Base-by-base conservation (phyloP, 176 grass and related monocot genomes). In the Areca catechu region DNA sequence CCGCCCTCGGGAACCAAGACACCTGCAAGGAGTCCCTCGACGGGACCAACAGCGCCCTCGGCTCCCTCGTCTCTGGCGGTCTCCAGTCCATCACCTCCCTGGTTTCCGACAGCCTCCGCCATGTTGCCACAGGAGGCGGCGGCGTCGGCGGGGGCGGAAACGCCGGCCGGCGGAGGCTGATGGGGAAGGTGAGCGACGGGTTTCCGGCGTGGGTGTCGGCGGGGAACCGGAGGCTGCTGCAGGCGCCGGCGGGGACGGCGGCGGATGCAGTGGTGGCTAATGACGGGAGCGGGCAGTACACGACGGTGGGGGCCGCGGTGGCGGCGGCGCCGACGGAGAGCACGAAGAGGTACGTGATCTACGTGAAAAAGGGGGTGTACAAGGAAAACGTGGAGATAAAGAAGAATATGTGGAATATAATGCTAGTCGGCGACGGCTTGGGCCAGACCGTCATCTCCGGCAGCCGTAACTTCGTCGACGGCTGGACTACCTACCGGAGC, bases 351-450 rank as follows among this genome's bases (percentile, higher is more conserved):
- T 77, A 76, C 28, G 61, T 96, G 62, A 82, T 96, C 57, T 16
- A 12, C 0, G 74, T 96, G 25, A 80, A 74, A 63, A 80, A 77
- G 16, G 91, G 86, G 19, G 74, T 77, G 53, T 96, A 96, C 64
- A 80, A 81, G 67, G 90, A 95, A 63, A 87, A 90, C 62, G 79
- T 95, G 66, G 79, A 86, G n/a, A 76, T 96, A 6, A 67, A 72
- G 2, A 19, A 29, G 59, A 62, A 19, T 50, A 86, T 79, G 77
- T 78, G 56, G 15, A 90, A 96, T 71, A 64, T 96, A 56, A 68
- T 68, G 15, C 22, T 86, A 0, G 55, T 84, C 48, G 86, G 86
- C 9, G 91, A 83, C 3, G 80, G 82, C 43, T 72, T 54, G 17
- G 74, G 64, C 62, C 9, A 16, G 16, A 90, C 91, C n/a, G 68